A percentile compares a stretch with the other conserved stretches of the same genome.
Conservation (phyloP, 2,329 filamentous ascomycete genomes). For the Cladorrhinum sp. region DNA sequence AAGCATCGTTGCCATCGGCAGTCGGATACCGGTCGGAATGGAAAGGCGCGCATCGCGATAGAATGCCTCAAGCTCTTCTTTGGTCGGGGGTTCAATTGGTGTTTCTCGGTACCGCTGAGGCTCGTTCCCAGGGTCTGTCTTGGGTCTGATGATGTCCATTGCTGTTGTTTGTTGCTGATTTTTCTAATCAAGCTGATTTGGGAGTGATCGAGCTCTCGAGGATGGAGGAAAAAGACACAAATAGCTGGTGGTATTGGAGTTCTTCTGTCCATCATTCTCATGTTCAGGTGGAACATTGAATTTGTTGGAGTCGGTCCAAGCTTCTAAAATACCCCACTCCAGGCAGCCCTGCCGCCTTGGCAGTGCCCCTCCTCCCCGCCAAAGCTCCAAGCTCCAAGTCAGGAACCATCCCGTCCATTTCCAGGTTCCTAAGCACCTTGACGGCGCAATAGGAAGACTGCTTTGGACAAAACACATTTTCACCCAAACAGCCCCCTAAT, state of each 20-base stretch:
- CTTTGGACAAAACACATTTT: background rate
- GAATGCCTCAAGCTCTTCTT: conserved; percentile 34
- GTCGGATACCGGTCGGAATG: conserved; percentile 61
- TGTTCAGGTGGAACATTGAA: background rate
- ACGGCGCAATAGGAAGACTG: background rate
- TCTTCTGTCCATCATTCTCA: background rate
- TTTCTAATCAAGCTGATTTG: too few species aligned
- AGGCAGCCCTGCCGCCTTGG: background rate
- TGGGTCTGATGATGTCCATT: background rate
- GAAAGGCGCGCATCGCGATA: conserved; percentile 51
- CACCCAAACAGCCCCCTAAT: background rate
- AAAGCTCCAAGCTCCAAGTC: background rate
- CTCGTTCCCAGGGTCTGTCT: conserved; percentile 1
- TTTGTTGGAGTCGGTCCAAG: background rate
- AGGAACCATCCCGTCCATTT: background rate
- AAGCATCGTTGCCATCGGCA: conserved; percentile 61
- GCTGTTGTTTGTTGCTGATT: too few species aligned
- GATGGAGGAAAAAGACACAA: background rate
- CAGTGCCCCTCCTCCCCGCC: background rate
- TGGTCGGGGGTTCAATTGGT: conserved; percentile 7
- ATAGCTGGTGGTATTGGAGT: background rate
- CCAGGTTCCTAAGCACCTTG: background rate
- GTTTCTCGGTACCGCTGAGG: conserved; percentile 12
- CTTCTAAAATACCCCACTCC: background rate
- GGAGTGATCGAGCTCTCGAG: background rate